phyloP scores from a whole-genome alignment of 495 filamentous ascomycete genomes.

The Schizothecium vesticola region DNA sequence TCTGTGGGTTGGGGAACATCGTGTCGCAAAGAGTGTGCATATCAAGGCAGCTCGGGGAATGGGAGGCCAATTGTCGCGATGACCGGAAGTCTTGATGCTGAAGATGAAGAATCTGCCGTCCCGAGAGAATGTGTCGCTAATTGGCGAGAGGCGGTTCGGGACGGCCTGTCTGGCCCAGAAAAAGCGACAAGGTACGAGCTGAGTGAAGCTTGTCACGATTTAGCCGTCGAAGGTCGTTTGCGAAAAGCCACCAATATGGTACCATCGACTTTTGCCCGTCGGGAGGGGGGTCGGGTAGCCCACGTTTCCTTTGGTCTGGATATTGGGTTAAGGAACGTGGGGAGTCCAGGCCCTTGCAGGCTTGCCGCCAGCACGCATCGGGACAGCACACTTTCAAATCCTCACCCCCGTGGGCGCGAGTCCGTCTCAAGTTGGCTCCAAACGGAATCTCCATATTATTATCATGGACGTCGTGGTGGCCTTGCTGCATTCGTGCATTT shows the following conservation, averaged over 20 bases:
- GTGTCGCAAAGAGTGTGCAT: too few species aligned
- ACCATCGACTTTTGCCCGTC: neutral
- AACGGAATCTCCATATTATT: neutral
- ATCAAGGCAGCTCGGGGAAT: neutral
- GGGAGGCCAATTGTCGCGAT: neutral
- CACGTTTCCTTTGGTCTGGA: neutral
- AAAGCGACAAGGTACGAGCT: neutral
- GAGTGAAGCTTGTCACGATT: neutral
- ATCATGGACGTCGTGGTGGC: neutral
- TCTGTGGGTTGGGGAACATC: neutral
- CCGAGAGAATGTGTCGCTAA: neutral
- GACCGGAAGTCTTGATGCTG: neutral
- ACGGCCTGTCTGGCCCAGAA: neutral
- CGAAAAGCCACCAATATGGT: neutral
- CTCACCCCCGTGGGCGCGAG: neutral
- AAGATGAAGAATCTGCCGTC: neutral
- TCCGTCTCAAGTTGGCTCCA: neutral
- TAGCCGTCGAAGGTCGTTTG: neutral
- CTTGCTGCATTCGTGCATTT: neutral
- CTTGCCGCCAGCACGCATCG: neutral
- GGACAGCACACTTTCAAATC: neutral
- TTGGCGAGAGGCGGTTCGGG: neutral
- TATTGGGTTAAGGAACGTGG: neutral
- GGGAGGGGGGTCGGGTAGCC: neutral
- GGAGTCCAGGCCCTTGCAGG: neutral